Evolutionary conservation across 768 basidiomycete species (phyloP).

Genomic region (Coprinopsis marcescibilis): DNA sequence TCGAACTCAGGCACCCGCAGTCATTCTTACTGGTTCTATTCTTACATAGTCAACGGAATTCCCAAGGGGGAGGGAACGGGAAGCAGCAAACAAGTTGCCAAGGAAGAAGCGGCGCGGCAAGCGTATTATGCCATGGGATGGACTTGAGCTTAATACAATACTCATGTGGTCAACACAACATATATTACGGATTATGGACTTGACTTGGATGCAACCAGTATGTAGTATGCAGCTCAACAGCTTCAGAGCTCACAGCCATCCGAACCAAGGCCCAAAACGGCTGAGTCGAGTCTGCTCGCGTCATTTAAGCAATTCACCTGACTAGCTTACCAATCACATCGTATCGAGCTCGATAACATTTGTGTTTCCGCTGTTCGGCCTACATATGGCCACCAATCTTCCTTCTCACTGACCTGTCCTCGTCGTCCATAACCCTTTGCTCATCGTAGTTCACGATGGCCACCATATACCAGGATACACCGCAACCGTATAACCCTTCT

Average conservation of each 20-base stretch:
- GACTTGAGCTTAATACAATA: no score
- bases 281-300: no score
- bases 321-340: no score
- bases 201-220: neutral
- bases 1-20: conserved; percentile 1
- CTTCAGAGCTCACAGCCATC: no score
- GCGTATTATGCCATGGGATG: conserved; percentile 76
- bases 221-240: no score
- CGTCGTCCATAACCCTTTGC: conserved; percentile 10
- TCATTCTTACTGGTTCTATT: conserved; percentile 5
- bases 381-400: neutral
- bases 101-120: conserved; percentile 69
- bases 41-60: conserved; percentile 59
- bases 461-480: conserved; percentile 19
- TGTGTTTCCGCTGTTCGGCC: neutral
- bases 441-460: conserved; percentile 21
- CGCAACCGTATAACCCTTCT: conserved; percentile 29
- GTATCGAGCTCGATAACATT: no score
- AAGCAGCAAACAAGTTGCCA: conserved; percentile 67
- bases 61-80: conserved; percentile 62
- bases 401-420: conserved; percentile 8
- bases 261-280: no score
- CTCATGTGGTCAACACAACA: no score
- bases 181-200: neutral
- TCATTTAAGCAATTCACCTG: no score